Percentiles rank a stretch among this genome's conserved stretches.
Evolutionary conservation across 306 rosid species (phyloP).

Genomic region (Dryas drummondii): DNA sequence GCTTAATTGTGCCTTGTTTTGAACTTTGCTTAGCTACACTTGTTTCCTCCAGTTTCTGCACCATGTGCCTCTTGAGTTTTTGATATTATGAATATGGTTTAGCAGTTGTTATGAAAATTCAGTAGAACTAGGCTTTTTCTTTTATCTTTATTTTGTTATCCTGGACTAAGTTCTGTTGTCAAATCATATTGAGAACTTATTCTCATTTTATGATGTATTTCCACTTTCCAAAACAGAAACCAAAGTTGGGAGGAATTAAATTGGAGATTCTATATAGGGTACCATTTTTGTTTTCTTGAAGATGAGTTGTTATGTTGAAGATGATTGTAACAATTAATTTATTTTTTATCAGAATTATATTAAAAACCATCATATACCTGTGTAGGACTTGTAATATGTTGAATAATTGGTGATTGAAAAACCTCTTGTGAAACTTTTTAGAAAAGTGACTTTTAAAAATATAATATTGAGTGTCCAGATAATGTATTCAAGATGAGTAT

Average conservation of each 20-base stretch:
- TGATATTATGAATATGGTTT: background rate
- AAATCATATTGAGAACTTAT: background rate
- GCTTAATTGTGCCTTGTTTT: no score
- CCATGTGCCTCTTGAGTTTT: background rate
- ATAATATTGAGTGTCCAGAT: no score
- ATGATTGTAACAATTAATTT: no score
- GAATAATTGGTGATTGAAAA: no score
- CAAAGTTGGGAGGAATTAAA: background rate
- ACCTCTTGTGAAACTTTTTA: no score
- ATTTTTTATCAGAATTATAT: no score
- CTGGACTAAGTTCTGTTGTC: background rate
- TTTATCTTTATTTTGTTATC: background rate
- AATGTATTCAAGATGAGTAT: no score
- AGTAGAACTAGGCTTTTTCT: background rate
- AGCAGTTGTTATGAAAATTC: background rate
- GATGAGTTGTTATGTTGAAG: background rate
- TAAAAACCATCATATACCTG: no score
- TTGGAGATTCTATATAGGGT: background rate
- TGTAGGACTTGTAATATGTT: no score
- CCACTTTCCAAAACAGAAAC: background rate
- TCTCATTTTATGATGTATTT: background rate
- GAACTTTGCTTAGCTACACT: background rate
- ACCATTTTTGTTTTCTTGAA: background rate
- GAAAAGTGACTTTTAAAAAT: no score
- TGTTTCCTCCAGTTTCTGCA: background rate